phyloP scores from a whole-genome alignment of 176 grass and related monocot species.

The Paspalum notatum region DNA sequence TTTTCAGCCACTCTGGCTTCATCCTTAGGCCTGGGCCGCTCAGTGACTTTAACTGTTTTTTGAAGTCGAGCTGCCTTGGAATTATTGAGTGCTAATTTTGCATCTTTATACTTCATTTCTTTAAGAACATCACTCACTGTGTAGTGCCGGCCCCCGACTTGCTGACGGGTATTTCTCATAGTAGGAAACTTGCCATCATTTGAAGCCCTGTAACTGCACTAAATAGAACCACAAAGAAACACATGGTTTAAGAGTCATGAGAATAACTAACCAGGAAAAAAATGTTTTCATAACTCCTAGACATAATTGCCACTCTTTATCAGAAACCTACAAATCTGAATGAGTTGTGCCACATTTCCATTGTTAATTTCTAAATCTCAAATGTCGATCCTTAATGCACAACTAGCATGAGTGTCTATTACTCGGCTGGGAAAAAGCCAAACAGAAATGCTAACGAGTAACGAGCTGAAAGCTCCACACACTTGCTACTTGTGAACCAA shows the following conservation, averaged over 20 bases:
- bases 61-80: constrained; percentile 18
- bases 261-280: background rate
- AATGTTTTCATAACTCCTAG: background rate
- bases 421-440: background rate
- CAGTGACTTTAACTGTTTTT: constrained; percentile 29
- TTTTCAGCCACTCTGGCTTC: constrained; percentile 13
- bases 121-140: constrained; percentile 52
- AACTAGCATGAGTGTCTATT: constrained; percentile 9
- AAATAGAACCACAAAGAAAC: constrained; percentile 36
- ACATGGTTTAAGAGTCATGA: constrained; percentile 21
- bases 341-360: background rate
- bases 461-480: background rate
- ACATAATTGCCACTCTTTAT: background rate
- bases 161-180: background rate
- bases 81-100: constrained; percentile 25
- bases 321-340: background rate
- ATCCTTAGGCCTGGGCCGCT: background rate
- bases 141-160: constrained; percentile 57
- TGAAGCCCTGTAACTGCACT: constrained; percentile 57
- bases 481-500: background rate
- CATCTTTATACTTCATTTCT: constrained; percentile 60
- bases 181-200: constrained; percentile 68
- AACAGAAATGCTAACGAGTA: constrained; percentile 27
- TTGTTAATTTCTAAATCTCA: background rate
- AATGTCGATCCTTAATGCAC: constrained; percentile 15